A percentile compares a stretch with the other conserved stretches of the same genome.
These are phyloP conservation scores for Aureobasidium sp. DNA, from an alignment of 2,329 filamentous ascomycete genomes.

Conservation along the genomic window DNA sequence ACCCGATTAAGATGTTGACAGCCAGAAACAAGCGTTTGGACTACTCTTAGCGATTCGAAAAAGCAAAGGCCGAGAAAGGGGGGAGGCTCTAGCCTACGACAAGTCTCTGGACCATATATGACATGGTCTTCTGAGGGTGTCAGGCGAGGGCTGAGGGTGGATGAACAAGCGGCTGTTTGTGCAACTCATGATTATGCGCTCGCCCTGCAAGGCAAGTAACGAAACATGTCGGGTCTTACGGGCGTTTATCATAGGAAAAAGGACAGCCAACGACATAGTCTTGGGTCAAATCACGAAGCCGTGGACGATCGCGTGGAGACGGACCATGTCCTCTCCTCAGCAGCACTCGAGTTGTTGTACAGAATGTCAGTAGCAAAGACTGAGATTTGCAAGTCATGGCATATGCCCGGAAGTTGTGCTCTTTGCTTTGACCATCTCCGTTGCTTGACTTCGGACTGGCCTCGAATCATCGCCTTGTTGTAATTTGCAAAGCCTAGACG, in stretches of 20 bases:
- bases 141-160: slow-evolving; percentile 6
- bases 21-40: neutral
- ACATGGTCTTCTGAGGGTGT: neutral
- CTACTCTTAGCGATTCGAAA: slow-evolving; percentile 1
- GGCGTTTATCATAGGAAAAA: neutral
- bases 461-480: neutral
- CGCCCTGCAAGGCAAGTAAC: slow-evolving; percentile 11
- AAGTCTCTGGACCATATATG: slow-evolving; percentile 13
- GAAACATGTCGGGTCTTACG: neutral
- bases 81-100: neutral
- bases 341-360: neutral
- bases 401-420: neutral
- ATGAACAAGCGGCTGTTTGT: slow-evolving; percentile 9
- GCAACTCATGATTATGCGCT: slow-evolving; percentile 11
- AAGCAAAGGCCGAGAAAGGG: slow-evolving; percentile 11
- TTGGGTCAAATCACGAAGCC: neutral
- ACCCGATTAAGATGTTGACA: neutral
- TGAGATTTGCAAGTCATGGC: neutral
- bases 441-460: neutral
- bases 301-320: neutral
- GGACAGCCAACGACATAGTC: slow-evolving; percentile 7
- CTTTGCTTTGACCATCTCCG: neutral
- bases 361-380: neutral
- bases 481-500: neutral
- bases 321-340: neutral